These are phyloP conservation scores for Colletotrichum sp. DNA, from an alignment of 2,329 filamentous ascomycete species.

Conservation along the genomic window DNA sequence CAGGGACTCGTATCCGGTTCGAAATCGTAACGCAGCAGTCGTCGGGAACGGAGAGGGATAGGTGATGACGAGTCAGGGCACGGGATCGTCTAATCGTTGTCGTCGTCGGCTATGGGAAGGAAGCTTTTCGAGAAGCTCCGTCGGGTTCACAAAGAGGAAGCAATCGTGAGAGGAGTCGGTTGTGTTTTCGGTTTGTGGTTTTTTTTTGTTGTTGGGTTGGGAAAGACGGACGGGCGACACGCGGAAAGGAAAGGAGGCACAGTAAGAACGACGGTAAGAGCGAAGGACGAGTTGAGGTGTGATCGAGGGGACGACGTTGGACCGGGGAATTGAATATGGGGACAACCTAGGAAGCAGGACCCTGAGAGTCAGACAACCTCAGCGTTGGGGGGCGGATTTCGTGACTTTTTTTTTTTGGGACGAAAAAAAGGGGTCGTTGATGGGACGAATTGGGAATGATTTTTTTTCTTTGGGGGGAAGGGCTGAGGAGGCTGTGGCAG, in stretches of 20 bases:
- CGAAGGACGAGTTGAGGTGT: slow-evolving; percentile 6
- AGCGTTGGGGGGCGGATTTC: background rate
- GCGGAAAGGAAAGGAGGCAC: slow-evolving; percentile 30
- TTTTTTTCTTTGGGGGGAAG: background rate
- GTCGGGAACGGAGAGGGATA: background rate
- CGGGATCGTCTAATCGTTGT: slow-evolving; percentile 2
- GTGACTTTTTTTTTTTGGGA: background rate
- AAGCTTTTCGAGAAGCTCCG: background rate
- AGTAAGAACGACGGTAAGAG: slow-evolving; percentile 24
- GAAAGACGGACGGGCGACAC: slow-evolving; percentile 23
- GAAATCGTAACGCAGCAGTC: background rate
- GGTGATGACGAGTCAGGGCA: background rate
- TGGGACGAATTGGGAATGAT: background rate
- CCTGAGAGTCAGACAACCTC: slow-evolving; percentile 8
- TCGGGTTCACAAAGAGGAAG: background rate
- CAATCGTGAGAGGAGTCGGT: slow-evolving; percentile 3
- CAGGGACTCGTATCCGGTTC: slow-evolving; percentile 14
- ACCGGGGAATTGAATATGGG: slow-evolving; percentile 9
- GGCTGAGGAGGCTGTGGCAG: slow-evolving; percentile 19
- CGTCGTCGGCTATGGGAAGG: background rate
- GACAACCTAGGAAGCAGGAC: slow-evolving; percentile 1
- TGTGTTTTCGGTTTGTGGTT: background rate
- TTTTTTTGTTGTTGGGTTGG: background rate
- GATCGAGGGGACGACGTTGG: slow-evolving; percentile 1
- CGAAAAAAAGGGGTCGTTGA: slow-evolving; percentile 1